Evolutionary conservation across 495 filamentous ascomycete species (phyloP).

Genomic region (Penicillium bialowiezense): DNA sequence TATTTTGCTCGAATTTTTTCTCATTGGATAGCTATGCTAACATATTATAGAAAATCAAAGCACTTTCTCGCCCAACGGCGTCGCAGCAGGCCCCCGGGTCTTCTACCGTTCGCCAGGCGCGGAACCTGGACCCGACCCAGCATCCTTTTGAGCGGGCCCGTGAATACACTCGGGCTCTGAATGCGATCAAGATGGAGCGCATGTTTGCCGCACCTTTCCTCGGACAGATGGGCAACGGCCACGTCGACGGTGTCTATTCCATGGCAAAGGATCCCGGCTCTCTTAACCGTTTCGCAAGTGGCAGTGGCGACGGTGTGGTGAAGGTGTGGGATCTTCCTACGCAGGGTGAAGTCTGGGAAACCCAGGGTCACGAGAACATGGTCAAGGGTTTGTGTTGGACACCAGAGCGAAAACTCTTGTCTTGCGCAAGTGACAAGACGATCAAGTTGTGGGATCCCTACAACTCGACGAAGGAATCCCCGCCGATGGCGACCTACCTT

Average conservation of each 20-base stretch:
- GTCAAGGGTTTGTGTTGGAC: slow-evolving; percentile 93
- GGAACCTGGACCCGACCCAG: slow-evolving; percentile 87
- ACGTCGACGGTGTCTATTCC: slow-evolving; percentile 88
- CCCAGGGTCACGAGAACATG: slow-evolving; percentile 79
- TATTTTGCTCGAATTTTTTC: background rate
- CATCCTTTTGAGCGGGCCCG: slow-evolving; percentile 94
- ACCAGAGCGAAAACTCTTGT: slow-evolving; percentile 76
- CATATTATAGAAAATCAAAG: slow-evolving; percentile 77
- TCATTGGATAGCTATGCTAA: slow-evolving; percentile 7
- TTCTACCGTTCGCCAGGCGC: slow-evolving; percentile 65
- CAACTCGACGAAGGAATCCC: slow-evolving; percentile 56
- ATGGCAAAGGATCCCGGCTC: slow-evolving; percentile 69
- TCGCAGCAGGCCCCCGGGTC: slow-evolving; percentile 79
- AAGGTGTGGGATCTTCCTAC: slow-evolving; percentile 91
- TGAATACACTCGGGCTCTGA: slow-evolving; percentile 86
- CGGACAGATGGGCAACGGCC: slow-evolving; percentile 79
- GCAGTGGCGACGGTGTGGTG: slow-evolving; percentile 80
- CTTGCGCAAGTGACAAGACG: slow-evolving; percentile 80
- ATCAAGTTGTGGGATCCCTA: slow-evolving; percentile 93
- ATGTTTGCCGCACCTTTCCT: slow-evolving; percentile 96
- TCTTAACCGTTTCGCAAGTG: slow-evolving; percentile 70
- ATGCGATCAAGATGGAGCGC: slow-evolving; percentile 90
- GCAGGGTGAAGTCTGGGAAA: slow-evolving; percentile 75
- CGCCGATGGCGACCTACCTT: slow-evolving; percentile 77
- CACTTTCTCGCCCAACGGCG: slow-evolving; percentile 72